A percentile compares a stretch with the other conserved stretches of the same genome.
Conservation (phyloP, 345 rosid species). For the Streptanthus diversifolius region DNA sequence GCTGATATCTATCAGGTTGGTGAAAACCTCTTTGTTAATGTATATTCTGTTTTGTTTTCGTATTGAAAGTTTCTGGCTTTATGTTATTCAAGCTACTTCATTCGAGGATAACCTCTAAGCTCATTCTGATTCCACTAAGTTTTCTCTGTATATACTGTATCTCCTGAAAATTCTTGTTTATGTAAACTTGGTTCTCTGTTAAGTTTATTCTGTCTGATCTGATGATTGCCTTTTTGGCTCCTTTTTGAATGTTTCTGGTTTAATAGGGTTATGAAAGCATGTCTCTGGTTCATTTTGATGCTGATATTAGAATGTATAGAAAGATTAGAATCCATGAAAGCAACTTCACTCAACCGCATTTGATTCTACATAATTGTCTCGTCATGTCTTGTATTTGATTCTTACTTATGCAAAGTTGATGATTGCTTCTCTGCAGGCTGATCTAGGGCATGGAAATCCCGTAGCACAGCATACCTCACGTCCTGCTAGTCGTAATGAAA, state of each 20-base stretch:
- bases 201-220: too few species aligned
- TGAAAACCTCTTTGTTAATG: neutral
- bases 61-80: neutral
- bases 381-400: too few species aligned
- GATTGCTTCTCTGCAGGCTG: constrained; percentile 50
- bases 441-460: constrained; percentile 36
- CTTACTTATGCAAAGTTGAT: neutral
- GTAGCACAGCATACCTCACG: constrained; percentile 36
- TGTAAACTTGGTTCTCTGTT: too few species aligned
- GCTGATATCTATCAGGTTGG: constrained; percentile 86
- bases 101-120: too few species aligned
- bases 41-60: too few species aligned
- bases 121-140: too few species aligned
- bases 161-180: too few species aligned
- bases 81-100: neutral
- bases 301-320: constrained; percentile 22
- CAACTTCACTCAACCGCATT: neutral
- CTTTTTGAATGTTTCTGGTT: too few species aligned
- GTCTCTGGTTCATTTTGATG: neutral
- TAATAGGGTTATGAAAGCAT: too few species aligned
- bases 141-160: too few species aligned
- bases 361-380: neutral
- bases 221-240: too few species aligned
- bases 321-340: constrained; percentile 22
- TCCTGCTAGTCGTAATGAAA: constrained; percentile 76